phyloP scores from a whole-genome alignment of 345 rosid species.

The Nephelium lappaceum region DNA sequence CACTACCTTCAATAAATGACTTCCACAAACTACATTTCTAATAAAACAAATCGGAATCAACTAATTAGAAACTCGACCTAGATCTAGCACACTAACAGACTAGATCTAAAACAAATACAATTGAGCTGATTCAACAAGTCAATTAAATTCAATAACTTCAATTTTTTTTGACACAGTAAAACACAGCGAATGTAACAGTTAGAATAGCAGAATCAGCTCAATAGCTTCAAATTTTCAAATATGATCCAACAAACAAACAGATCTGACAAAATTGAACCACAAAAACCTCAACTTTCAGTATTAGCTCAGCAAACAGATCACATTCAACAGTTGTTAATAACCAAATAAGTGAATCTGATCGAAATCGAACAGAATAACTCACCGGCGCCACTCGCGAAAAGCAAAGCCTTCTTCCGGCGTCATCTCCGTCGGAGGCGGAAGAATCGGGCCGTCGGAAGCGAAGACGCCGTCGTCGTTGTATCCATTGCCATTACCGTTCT shows the following conservation, averaged over 20 bases:
- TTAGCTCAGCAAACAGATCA: neutral
- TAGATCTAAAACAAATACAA: neutral
- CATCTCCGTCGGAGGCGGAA: constrained; percentile 74
- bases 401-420: constrained; percentile 63
- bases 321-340: neutral
- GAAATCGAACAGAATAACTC: constrained; percentile 28
- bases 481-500: constrained; percentile 59
- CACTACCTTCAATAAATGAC: neutral
- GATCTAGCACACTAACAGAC: constrained; percentile 4
- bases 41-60: neutral
- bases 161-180: neutral
- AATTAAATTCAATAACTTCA: neutral
- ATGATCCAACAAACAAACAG: constrained; percentile 17
- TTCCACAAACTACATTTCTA: neutral
- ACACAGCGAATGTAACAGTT: constrained; percentile 4
- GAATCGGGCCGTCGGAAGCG: constrained; percentile 63
- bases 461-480: constrained; percentile 45
- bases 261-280: constrained; percentile 29
- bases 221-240: constrained; percentile 12
- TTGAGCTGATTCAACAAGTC: neutral
- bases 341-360: constrained; percentile 2
- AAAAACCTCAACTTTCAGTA: neutral
- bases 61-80: neutral
- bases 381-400: constrained; percentile 87
- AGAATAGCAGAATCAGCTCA: neutral